Evolutionary conservation across 306 rosid genomes (phyloP).

Genomic region (Quercus wislizeni): DNA sequence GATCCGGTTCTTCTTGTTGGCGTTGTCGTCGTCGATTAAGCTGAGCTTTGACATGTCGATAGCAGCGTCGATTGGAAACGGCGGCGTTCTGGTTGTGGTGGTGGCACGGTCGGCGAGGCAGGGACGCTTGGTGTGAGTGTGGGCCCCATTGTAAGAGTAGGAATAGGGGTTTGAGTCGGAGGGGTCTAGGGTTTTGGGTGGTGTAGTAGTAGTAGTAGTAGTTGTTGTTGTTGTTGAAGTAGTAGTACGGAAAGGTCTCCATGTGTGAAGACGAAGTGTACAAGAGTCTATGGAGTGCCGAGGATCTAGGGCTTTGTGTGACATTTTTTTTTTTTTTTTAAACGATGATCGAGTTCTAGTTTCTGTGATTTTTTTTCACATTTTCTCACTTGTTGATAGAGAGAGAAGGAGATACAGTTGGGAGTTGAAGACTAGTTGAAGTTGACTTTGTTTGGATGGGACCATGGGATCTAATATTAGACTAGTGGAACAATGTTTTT

Average conservation of each 20-base stretch:
- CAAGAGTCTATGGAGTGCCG: slow-evolving; percentile 67
- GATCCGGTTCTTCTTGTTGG: slow-evolving; percentile 32
- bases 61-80: slow-evolving; percentile 51
- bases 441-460: not conserved
- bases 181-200: not conserved
- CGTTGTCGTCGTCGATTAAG: slow-evolving; percentile 69
- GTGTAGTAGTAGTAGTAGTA: not conserved
- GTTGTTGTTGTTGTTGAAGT: slow-evolving; percentile 46
- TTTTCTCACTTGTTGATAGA: not conserved
- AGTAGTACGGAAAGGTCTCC: slow-evolving; percentile 72
- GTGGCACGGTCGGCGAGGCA: slow-evolving; percentile 91
- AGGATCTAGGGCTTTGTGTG: slow-evolving; percentile 59
- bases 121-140: slow-evolving; percentile 66
- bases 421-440: not conserved
- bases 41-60: slow-evolving; percentile 68
- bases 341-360: too few relatives aligned
- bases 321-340: slow-evolving; percentile 29
- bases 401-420: not conserved
- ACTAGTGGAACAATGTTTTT: not conserved
- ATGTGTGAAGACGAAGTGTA: slow-evolving; percentile 60
- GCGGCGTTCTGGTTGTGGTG: slow-evolving; percentile 30
- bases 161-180: slow-evolving; percentile 29
- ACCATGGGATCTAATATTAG: not conserved
- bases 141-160: slow-evolving; percentile 35
- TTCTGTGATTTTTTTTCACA: too few relatives aligned